A percentile compares a stretch with the other conserved stretches of the same genome.
Evolutionary conservation across 2,329 filamentous ascomycete species (phyloP).

Genomic region (Sporothrix luriei): DNA sequence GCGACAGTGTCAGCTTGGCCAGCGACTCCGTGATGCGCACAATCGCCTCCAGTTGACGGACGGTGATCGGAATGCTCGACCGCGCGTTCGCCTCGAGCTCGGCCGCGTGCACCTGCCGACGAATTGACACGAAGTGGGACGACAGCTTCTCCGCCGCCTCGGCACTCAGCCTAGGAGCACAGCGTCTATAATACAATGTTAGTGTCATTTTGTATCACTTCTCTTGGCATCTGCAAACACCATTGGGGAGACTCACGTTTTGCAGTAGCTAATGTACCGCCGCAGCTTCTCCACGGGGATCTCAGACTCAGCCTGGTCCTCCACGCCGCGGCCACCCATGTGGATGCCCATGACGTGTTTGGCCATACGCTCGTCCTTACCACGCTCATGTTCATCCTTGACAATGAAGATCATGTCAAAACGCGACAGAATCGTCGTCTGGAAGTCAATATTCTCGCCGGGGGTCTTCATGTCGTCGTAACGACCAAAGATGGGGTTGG

Average conservation of each 20-base stretch:
- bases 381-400: slow-evolving; percentile 87
- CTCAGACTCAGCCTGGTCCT: slow-evolving; percentile 82
- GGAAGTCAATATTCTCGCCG: slow-evolving; percentile 98
- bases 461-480: slow-evolving; percentile 98
- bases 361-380: slow-evolving; percentile 88
- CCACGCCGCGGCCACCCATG: slow-evolving; percentile 82
- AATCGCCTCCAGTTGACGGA: slow-evolving; percentile 95
- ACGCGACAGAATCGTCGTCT: slow-evolving; percentile 95
- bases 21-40: slow-evolving; percentile 96
- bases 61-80: slow-evolving; percentile 94
- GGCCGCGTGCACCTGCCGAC: slow-evolving; percentile 87
- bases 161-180: slow-evolving; percentile 84
- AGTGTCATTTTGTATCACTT: slow-evolving; percentile 37
- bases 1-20: slow-evolving; percentile 84
- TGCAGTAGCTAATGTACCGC: slow-evolving; percentile 95
- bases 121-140: slow-evolving; percentile 95
- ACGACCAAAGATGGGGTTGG: slow-evolving; percentile 95
- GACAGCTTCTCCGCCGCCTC: slow-evolving; percentile 95
- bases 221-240: background rate
- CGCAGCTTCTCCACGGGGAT: slow-evolving; percentile 97
- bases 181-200: slow-evolving; percentile 62
- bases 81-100: slow-evolving; percentile 88
- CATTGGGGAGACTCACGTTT: slow-evolving; percentile 63
- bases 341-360: slow-evolving; percentile 97
- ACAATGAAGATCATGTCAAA: slow-evolving; percentile 99